Evolutionary conservation across 306 rosid genomes (phyloP).

Genomic region (Dicorynia guianensis): DNA sequence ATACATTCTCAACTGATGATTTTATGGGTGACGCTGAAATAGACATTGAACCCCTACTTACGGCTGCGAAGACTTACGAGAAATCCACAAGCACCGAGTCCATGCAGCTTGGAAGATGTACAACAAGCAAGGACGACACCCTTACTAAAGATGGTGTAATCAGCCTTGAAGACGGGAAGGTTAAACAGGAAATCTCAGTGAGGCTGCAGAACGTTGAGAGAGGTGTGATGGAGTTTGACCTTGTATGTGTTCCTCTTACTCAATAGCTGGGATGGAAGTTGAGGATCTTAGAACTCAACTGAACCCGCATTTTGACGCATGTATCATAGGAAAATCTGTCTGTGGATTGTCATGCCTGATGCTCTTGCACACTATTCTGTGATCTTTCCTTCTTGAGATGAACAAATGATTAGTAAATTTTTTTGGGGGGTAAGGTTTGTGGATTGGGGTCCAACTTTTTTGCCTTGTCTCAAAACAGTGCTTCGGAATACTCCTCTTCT

Average conservation of each 20-base stretch:
- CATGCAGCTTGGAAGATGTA: slow-evolving; percentile 68
- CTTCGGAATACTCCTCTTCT: too few species aligned
- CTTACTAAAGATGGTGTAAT: slow-evolving; percentile 71
- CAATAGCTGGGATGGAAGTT: slow-evolving; percentile 54
- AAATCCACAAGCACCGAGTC: slow-evolving; percentile 52
- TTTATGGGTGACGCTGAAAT: slow-evolving; percentile 98
- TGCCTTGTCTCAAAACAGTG: too few species aligned
- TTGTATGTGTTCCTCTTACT: slow-evolving; percentile 92
- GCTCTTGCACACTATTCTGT: slow-evolving; percentile 36
- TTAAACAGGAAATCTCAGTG: slow-evolving; percentile 74
- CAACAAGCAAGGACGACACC: slow-evolving; percentile 65
- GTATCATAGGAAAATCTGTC: slow-evolving; percentile 4
- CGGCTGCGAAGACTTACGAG: slow-evolving; percentile 79
- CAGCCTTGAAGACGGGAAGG: slow-evolving; percentile 66
- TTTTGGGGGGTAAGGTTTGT: background rate
- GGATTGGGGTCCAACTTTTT: background rate
- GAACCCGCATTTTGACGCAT: slow-evolving; percentile 30
- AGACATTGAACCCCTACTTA: slow-evolving; percentile 87
- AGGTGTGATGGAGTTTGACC: slow-evolving; percentile 80
- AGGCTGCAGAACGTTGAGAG: slow-evolving; percentile 86
- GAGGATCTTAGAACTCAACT: background rate
- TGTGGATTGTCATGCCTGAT: background rate
- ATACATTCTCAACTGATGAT: slow-evolving; percentile 84
- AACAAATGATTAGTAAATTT: background rate
- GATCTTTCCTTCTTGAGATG: background rate